Percentiles rank a stretch among this genome's conserved stretches.
Evolutionary conservation across 805 yeast species (phyloP).

Genomic region (Tetrapisispora pingtungensis): DNA sequence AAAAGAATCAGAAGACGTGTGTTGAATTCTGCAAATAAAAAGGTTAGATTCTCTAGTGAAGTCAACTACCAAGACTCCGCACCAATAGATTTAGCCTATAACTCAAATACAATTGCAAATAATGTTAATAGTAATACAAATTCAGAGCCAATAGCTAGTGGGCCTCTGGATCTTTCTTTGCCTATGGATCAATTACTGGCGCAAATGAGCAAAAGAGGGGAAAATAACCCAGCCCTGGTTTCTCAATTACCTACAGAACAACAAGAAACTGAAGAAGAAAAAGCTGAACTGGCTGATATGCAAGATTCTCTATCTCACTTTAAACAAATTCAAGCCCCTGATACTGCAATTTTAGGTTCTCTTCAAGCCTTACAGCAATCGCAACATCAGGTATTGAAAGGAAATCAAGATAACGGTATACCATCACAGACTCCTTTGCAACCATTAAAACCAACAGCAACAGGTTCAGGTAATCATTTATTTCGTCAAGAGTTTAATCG

Average conservation of each 20-base stretch:
- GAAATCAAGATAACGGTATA: not conserved
- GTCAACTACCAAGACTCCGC: slow-evolving; percentile 32
- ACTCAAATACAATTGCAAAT: slow-evolving; percentile 6
- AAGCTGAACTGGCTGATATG: slow-evolving; percentile 62
- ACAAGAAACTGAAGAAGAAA: slow-evolving; percentile 49
- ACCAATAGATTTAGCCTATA: slow-evolving; percentile 6
- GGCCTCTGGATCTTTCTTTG: slow-evolving; percentile 45
- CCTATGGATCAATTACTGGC: slow-evolving; percentile 70
- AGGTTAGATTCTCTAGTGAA: slow-evolving; percentile 66
- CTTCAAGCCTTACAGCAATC: not conserved
- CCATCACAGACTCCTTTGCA: slow-evolving; percentile 18
- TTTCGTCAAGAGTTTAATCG: slow-evolving; percentile 18
- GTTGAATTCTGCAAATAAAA: slow-evolving; percentile 36
- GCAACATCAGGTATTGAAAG: not conserved
- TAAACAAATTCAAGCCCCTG: slow-evolving; percentile 62
- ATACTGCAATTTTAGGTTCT: slow-evolving; percentile 33
- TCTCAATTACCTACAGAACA: slow-evolving; percentile 26
- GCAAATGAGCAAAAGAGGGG: slow-evolving; percentile 30
- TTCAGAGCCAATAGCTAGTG: slow-evolving; percentile 12
- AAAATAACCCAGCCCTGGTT: slow-evolving; percentile 19
- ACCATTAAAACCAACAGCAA: slow-evolving; percentile 28
- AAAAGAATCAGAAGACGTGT: slow-evolving; percentile 28
- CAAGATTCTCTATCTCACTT: slow-evolving; percentile 66
- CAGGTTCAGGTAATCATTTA: slow-evolving; percentile 28
- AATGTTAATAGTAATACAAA: slow-evolving; percentile 8